phyloP scores from a whole-genome alignment of 2,329 filamentous ascomycete genomes.

The Nakataea oryzae region DNA sequence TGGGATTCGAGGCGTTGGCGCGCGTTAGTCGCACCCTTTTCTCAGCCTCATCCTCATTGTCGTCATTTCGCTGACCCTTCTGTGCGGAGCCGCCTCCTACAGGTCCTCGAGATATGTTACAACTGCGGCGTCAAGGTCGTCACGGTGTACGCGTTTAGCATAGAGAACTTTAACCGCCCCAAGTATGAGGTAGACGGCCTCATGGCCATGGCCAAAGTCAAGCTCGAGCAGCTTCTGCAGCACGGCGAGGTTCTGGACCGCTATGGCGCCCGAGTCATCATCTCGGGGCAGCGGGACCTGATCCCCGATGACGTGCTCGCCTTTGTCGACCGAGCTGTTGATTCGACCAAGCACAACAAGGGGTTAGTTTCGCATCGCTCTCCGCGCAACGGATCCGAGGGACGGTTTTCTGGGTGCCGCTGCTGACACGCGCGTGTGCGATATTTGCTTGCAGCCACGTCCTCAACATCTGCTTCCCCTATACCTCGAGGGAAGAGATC shows the following conservation, averaged over 20 bases:
- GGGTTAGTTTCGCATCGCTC: slow-evolving; percentile 39
- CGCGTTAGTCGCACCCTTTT: slow-evolving; percentile 37
- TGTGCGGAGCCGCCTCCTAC: not conserved
- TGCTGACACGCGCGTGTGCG: not conserved
- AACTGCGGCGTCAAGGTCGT: slow-evolving; percentile 94
- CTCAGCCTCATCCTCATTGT: not conserved
- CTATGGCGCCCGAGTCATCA: slow-evolving; percentile 78
- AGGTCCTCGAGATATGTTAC: slow-evolving; percentile 97
- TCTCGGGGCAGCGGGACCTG: slow-evolving; percentile 75
- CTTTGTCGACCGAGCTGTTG: slow-evolving; percentile 76
- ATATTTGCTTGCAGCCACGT: slow-evolving; percentile 28
- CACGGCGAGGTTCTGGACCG: slow-evolving; percentile 88
- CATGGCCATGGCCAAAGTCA: slow-evolving; percentile 96
- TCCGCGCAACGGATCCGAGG: too few relatives aligned
- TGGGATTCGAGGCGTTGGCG: slow-evolving; percentile 91
- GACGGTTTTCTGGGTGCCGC: not conserved
- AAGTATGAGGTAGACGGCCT: slow-evolving; percentile 94
- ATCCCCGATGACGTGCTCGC: slow-evolving; percentile 81
- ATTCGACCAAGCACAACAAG: slow-evolving; percentile 79
- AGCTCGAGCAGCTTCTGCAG: slow-evolving; percentile 81
- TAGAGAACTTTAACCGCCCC: slow-evolving; percentile 96
- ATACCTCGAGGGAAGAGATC: slow-evolving; percentile 93
- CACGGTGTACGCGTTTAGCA: slow-evolving; percentile 96
- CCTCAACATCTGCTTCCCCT: slow-evolving; percentile 95
- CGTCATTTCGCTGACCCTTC: not conserved